These are phyloP conservation scores for Saitozyma podzolica DNA, from an alignment of 768 basidiomycete genomes.

Conservation along the genomic window DNA sequence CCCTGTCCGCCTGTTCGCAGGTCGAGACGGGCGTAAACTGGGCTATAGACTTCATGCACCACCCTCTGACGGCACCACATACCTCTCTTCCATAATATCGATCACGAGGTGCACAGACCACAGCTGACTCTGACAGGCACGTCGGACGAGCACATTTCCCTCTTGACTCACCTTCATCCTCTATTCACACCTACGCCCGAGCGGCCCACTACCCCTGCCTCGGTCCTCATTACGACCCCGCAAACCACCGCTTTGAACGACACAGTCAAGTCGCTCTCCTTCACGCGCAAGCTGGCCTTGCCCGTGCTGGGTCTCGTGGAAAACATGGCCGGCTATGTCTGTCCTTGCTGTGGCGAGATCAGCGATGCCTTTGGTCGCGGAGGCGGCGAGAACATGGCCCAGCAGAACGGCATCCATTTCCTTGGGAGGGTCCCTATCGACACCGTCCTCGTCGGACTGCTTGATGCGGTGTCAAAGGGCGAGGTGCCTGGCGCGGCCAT, in stretches of 20 bases:
- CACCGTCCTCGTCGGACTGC: slow-evolving; percentile 77
- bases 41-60: not conserved
- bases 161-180: slow-evolving; percentile 89
- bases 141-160: slow-evolving; percentile 95
- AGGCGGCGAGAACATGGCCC: slow-evolving; percentile 86
- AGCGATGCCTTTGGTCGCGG: slow-evolving; percentile 93
- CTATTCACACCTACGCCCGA: slow-evolving; percentile 57
- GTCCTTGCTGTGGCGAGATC: slow-evolving; percentile 94
- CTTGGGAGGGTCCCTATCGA: slow-evolving; percentile 91
- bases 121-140: slow-evolving; percentile 66
- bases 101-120: no score
- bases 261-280: slow-evolving; percentile 93
- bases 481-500: slow-evolving; percentile 21
- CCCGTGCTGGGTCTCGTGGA: slow-evolving; percentile 90
- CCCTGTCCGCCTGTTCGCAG: not conserved
- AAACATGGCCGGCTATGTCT: slow-evolving; percentile 98
- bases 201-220: slow-evolving; percentile 61
- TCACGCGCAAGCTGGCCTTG: slow-evolving; percentile 80
- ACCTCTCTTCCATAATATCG: no score
- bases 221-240: slow-evolving; percentile 93
- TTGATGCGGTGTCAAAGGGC: slow-evolving; percentile 65
- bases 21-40: not conserved
- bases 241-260: slow-evolving; percentile 95
- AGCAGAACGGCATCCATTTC: slow-evolving; percentile 69
- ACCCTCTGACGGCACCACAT: not conserved